Percentiles rank a stretch among this genome's conserved stretches.
phyloP scores from a whole-genome alignment of 1,139 yeast genomes.

The Chernovozyma sophiae-reginae region DNA sequence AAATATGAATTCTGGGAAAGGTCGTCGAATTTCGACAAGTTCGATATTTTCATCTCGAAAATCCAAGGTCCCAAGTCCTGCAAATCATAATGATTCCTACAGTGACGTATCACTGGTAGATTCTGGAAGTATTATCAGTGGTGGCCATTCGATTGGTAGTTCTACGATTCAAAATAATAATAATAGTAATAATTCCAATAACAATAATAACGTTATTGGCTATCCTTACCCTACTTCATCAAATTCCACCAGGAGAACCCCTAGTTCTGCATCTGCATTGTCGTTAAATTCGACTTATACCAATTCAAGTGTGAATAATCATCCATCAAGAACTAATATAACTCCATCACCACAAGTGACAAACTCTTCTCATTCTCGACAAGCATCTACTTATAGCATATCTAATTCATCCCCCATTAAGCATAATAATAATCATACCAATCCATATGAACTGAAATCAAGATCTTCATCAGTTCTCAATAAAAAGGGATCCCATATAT shows the following conservation, averaged over 20 bases:
- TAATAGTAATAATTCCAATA: neutral
- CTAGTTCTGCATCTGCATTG: slow-evolving; percentile 3
- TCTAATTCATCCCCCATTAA: slow-evolving; percentile 6
- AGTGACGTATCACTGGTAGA: slow-evolving; percentile 37
- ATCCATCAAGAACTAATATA: slow-evolving; percentile 13
- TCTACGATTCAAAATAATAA: neutral
- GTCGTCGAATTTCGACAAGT: slow-evolving; percentile 31
- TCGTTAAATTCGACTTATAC: slow-evolving; percentile 5
- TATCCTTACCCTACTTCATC: neutral
- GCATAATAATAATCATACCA: slow-evolving; percentile 5
- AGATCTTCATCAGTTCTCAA: slow-evolving; percentile 14
- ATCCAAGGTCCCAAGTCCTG: slow-evolving; percentile 8
- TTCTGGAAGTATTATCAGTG: slow-evolving; percentile 25
- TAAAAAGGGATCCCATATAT: slow-evolving; percentile 21
- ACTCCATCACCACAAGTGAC: slow-evolving; percentile 30
- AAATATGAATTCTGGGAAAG: slow-evolving; percentile 5
- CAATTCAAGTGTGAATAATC: neutral
- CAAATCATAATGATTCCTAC: slow-evolving; percentile 16
- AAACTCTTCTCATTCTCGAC: slow-evolving; percentile 34
- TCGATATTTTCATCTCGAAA: slow-evolving; percentile 25
- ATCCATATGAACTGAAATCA: slow-evolving; percentile 2
- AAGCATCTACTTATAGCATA: slow-evolving; percentile 39
- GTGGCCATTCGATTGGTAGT: slow-evolving; percentile 6
- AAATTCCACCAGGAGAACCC: neutral
- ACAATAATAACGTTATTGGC: neutral